phyloP scores from a whole-genome alignment of 2,329 filamentous ascomycete genomes.

The Macrophomina phaseolina region DNA sequence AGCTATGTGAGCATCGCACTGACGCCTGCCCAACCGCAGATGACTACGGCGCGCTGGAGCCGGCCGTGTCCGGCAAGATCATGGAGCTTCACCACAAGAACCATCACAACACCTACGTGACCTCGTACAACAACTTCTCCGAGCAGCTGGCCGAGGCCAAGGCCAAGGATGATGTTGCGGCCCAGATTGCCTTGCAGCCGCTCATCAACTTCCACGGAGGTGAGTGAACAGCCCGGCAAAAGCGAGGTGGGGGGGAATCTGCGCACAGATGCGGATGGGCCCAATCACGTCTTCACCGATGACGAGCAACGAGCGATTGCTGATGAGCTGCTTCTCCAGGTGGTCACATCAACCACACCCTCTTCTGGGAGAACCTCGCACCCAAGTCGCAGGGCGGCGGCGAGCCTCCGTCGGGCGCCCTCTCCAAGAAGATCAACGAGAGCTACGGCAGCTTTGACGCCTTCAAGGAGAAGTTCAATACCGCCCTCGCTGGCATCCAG shows the following conservation, averaged over 20 bases:
- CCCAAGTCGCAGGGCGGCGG: slow-evolving; percentile 71
- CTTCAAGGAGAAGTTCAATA: slow-evolving; percentile 68
- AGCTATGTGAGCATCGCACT: background rate
- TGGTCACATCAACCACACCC: slow-evolving; percentile 70
- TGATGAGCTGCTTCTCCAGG: slow-evolving; percentile 38
- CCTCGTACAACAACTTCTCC: slow-evolving; percentile 79
- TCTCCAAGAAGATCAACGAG: slow-evolving; percentile 64
- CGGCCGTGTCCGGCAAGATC: slow-evolving; percentile 82
- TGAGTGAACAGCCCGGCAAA: slow-evolving; percentile 30
- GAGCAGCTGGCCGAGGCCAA: slow-evolving; percentile 70
- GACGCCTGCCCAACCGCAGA: slow-evolving; percentile 59
- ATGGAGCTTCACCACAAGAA: slow-evolving; percentile 96
- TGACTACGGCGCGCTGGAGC: slow-evolving; percentile 95
- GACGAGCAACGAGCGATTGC: slow-evolving; percentile 4
- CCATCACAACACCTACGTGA: slow-evolving; percentile 94
- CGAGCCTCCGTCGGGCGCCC: slow-evolving; percentile 64
- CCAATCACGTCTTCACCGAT: background rate
- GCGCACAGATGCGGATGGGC: slow-evolving; percentile 9
- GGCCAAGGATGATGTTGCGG: slow-evolving; percentile 58
- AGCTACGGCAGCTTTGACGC: slow-evolving; percentile 64
- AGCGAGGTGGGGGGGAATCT: slow-evolving; percentile 2
- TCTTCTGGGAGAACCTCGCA: slow-evolving; percentile 74
- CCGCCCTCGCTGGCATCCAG: slow-evolving; percentile 68
- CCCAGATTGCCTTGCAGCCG: slow-evolving; percentile 62
- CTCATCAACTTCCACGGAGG: slow-evolving; percentile 71